Evolutionary conservation across 805 yeast genomes (phyloP).

Genomic region (Monosporozyma aquatica): DNA sequence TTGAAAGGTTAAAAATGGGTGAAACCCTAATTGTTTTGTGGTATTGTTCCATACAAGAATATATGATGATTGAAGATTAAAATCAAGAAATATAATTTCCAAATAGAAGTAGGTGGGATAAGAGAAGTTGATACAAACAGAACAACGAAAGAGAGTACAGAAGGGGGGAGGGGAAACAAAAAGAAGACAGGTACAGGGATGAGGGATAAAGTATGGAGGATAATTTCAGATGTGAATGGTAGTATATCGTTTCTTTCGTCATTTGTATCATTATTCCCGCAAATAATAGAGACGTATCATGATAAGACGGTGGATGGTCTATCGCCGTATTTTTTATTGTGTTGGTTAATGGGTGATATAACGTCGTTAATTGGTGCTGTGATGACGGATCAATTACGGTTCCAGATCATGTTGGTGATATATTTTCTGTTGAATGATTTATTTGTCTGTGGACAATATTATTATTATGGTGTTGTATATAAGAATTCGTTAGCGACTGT

Average conservation of each 20-base stretch:
- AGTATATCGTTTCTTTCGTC: constrained; percentile 38
- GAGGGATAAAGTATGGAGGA: constrained; percentile 13
- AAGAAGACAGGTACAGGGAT: neutral
- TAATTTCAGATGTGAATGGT: constrained; percentile 34
- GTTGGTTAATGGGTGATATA: constrained; percentile 38
- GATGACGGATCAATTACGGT: constrained; percentile 68
- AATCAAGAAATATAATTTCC: too few species aligned
- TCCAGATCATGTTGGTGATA: constrained; percentile 62
- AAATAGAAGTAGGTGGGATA: too few species aligned
- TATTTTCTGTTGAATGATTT: constrained; percentile 70
- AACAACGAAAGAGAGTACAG: too few species aligned
- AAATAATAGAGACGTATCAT: constrained; percentile 44
- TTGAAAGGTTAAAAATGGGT: too few species aligned
- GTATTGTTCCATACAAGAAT: too few species aligned
- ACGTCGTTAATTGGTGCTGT: constrained; percentile 61
- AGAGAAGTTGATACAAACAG: neutral
- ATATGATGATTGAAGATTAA: too few species aligned
- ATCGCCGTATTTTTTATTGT: constrained; percentile 42
- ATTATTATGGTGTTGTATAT: constrained; percentile 45
- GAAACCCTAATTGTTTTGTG: too few species aligned
- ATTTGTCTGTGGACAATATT: constrained; percentile 59
- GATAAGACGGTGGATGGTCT: constrained; percentile 54
- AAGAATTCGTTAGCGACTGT: constrained; percentile 26
- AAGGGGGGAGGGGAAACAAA: too few species aligned
- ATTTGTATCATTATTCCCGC: constrained; percentile 47